Evolutionary conservation across 1,284 basidiomycete species (phyloP).

Genomic region (Termitomyces sp.): DNA sequence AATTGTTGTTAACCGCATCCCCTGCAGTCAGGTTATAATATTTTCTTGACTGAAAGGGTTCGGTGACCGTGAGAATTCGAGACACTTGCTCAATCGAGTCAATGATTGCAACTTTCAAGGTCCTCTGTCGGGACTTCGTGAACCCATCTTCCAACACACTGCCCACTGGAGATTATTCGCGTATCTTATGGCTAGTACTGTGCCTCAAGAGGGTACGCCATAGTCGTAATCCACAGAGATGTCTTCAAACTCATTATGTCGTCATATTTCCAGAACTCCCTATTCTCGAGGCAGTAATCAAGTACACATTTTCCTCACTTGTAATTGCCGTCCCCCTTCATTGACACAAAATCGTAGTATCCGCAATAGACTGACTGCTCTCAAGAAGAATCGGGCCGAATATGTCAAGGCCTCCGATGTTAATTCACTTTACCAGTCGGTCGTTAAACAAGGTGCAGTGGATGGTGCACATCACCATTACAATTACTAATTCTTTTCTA

Average conservation of each 20-base stretch:
- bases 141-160: conserved; percentile 1
- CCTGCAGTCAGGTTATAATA: neutral
- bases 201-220: conserved; percentile 65
- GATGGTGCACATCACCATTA: neutral
- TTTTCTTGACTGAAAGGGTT: conserved; percentile 4
- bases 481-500: conserved; percentile 27
- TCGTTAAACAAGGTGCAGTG: conserved; percentile 85
- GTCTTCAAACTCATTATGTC: conserved; percentile 10
- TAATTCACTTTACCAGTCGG: conserved; percentile 87
- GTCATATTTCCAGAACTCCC: conserved; percentile 63
- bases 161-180: neutral
- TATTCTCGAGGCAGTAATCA: conserved; percentile 93
- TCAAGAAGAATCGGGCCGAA: conserved; percentile 85
- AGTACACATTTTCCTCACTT: conserved; percentile 43
- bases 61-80: conserved; percentile 23
- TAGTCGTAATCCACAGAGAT: neutral
- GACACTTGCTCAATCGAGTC: conserved; percentile 4
- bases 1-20: neutral
- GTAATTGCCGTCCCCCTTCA: conserved; percentile 4
- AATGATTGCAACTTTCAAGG: neutral
- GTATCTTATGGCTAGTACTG: conserved; percentile 51
- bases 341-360: conserved; percentile 51
- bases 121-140: neutral
- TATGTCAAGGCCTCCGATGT: conserved; percentile 94
- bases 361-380: conserved; percentile 82